Percentiles rank a stretch among this genome's conserved stretches.
Conservation (phyloP, 2,329 filamentous ascomycete genomes). For the Ophiostoma himal-ulmi region DNA sequence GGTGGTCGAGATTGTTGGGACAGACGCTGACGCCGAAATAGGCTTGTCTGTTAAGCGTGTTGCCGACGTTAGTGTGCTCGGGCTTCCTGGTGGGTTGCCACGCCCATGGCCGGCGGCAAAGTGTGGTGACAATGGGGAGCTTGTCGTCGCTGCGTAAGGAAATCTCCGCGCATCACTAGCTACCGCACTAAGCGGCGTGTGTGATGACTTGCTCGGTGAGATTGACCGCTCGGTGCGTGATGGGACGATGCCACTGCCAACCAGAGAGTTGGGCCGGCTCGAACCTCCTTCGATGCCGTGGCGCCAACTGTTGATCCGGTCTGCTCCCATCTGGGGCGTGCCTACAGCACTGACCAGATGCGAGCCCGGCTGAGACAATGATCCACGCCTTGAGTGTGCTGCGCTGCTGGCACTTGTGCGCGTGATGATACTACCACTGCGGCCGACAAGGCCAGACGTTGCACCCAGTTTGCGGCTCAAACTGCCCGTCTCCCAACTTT, state of each 20-base stretch:
- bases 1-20: background rate
- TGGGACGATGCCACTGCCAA: constrained; percentile 29
- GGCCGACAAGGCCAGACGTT: constrained; percentile 52
- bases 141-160: constrained; percentile 34
- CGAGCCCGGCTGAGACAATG: constrained; percentile 44
- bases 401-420: constrained; percentile 46
- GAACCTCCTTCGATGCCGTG: constrained; percentile 51
- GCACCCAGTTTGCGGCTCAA: constrained; percentile 64
- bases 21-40: background rate
- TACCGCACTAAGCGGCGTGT: constrained; percentile 33
- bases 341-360: background rate
- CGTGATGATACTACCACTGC: constrained; percentile 52
- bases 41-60: background rate
- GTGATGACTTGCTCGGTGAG: constrained; percentile 46
- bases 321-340: constrained; percentile 38
- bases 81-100: constrained; percentile 23
- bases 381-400: constrained; percentile 48
- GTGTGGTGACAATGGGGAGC: constrained; percentile 24
- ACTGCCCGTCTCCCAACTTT: constrained; percentile 68
- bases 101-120: background rate
- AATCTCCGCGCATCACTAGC: constrained; percentile 44
- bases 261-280: constrained; percentile 35
- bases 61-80: constrained; percentile 33
- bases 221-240: constrained; percentile 49
- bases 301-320: constrained; percentile 84